Conservation (phyloP, 257 asterid species). For the Lithospermum erythrorhizon region DNA sequence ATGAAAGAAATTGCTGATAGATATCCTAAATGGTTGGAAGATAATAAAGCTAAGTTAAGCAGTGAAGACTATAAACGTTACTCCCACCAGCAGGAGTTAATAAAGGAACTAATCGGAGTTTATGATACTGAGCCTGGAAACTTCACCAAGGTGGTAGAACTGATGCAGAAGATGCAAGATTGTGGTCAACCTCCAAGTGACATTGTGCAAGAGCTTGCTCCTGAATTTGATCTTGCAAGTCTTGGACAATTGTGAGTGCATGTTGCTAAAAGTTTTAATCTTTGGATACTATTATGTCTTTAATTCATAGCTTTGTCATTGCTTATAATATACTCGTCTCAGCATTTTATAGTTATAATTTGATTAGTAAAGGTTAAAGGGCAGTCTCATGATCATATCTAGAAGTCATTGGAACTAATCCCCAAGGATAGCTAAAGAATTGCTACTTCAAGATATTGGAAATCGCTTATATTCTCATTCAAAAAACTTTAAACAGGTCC, state of each 20-base stretch:
- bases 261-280: background rate
- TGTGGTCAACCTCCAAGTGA: conserved; percentile 98
- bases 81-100: conserved; percentile 48
- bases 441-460: background rate
- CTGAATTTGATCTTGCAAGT: conserved; percentile 66
- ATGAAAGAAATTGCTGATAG: conserved; percentile 95
- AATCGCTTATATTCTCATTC: background rate
- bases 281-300: background rate
- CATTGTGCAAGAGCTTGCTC: conserved; percentile 83
- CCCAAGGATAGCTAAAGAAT: background rate
- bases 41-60: conserved; percentile 55
- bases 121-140: conserved; percentile 75
- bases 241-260: conserved; percentile 72
- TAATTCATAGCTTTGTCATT: background rate
- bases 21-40: conserved; percentile 85
- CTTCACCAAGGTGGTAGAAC: conserved; percentile 91
- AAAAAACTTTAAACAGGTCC: too few relatives aligned
- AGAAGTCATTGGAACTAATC: background rate
- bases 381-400: background rate
- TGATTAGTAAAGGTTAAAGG: background rate
- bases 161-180: conserved; percentile 99
- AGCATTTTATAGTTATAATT: background rate
- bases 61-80: conserved; percentile 54
- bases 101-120: conserved; percentile 53
- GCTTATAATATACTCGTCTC: background rate